Percentiles rank a stretch among this genome's conserved stretches.
Evolutionary conservation across 78 protist species (phyloP).

Genomic region (Bodo saltans): DNA sequence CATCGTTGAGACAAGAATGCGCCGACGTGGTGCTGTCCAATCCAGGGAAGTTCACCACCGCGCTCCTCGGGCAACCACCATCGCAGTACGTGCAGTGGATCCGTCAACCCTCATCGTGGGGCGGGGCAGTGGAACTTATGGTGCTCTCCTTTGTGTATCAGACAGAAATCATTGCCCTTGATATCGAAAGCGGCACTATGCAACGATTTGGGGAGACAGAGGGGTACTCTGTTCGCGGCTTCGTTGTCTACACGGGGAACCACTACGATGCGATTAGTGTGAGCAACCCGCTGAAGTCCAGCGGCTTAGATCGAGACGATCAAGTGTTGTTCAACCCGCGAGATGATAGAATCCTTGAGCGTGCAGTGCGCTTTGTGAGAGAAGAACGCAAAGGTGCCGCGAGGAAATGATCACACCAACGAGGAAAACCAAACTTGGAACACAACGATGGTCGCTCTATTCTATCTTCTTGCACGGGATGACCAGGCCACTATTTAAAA

Average conservation of each 20-base stretch:
- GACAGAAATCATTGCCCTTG: constrained; percentile 30
- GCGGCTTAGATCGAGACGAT: too few species aligned
- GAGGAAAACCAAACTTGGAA: too few species aligned
- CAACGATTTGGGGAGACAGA: constrained; percentile 32
- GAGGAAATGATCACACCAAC: too few species aligned
- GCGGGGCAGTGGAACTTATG: constrained; percentile 40
- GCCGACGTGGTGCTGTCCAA: constrained; percentile 34
- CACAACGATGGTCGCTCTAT: too few species aligned
- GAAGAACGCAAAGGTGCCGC: too few species aligned
- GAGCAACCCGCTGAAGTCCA: not conserved
- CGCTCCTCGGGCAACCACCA: constrained; percentile 16
- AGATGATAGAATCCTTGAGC: not conserved
- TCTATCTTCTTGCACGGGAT: too few species aligned
- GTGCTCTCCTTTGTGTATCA: constrained; percentile 24
- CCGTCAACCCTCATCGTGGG: constrained; percentile 31
- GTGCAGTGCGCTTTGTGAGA: not conserved
- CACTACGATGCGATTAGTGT: constrained; percentile 41
- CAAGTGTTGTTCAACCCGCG: not conserved
- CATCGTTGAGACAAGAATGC: constrained; percentile 11
- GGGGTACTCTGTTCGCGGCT: not conserved
- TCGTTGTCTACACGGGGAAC: constrained; percentile 32
- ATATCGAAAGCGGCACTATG: constrained; percentile 3
- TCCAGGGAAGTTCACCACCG: not conserved
- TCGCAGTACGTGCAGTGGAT: constrained; percentile 35
- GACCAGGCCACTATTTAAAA: too few species aligned